Evolutionary conservation across 805 yeast species (phyloP).

Genomic region (Priceomyces fermenticarens): DNA sequence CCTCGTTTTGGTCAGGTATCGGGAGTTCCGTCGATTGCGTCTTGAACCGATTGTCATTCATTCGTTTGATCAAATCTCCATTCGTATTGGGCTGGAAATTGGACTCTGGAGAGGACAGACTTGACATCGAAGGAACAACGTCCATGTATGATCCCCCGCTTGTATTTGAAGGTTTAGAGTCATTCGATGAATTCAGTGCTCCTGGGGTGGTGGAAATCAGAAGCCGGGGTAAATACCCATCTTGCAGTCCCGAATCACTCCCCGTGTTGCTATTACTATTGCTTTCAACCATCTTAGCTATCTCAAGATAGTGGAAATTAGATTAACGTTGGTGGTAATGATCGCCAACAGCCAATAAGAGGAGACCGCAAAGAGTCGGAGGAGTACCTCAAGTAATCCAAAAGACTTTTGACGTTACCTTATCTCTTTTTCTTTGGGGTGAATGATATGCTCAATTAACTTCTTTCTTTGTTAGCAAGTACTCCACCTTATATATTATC

Average conservation of each 20-base stretch:
- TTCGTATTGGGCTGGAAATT: background rate
- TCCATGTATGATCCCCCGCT: background rate
- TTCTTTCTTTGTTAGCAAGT: no score
- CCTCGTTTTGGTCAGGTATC: background rate
- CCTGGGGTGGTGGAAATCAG: background rate
- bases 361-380: no score
- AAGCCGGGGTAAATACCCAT: background rate
- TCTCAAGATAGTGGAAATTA: background rate
- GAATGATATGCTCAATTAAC: no score
- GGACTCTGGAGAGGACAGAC: constrained; percentile 3
- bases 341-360: no score
- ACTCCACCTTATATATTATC: no score
- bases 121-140: background rate
- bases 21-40: background rate
- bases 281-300: background rate
- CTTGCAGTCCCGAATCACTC: constrained; percentile 2
- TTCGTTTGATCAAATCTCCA: background rate
- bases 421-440: no score
- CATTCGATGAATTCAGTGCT: background rate
- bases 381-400: no score
- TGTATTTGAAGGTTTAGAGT: no score
- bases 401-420: no score
- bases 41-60: background rate
- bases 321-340: no score
- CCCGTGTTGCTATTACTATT: background rate